Conservation (phyloP, 768 basidiomycete genomes). For the Leccinum obscurum region DNA sequence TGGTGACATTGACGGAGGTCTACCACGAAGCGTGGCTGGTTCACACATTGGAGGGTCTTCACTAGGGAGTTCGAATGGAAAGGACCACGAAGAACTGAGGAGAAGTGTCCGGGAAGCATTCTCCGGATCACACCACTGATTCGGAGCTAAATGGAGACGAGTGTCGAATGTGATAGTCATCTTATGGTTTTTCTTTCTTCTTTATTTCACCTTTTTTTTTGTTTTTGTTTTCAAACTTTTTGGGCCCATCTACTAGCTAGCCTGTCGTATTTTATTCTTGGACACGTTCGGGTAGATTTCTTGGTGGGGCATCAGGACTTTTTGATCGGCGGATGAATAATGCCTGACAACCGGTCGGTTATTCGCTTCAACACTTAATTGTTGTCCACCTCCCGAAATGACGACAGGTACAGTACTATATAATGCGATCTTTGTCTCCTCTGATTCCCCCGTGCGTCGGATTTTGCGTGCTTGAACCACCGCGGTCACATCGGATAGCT, state of each 20-base stretch:
- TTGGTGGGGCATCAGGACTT: not conserved
- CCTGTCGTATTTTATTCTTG: conserved; percentile 13
- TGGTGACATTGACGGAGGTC: conserved; percentile 59
- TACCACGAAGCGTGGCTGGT: conserved; percentile 59
- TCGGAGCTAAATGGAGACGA: not conserved
- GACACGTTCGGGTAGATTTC: not conserved
- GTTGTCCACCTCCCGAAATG: conserved; percentile 3
- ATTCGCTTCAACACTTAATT: not conserved
- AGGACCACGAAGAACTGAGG: conserved; percentile 79
- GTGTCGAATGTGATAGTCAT: not conserved
- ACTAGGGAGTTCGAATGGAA: conserved; percentile 53
- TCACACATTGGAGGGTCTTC: conserved; percentile 74
- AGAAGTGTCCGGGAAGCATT: conserved; percentile 84
- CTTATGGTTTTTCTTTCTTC: not conserved
- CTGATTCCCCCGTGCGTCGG: not conserved
- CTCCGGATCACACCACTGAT: conserved; percentile 51
- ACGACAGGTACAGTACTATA: no score
- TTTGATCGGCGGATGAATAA: not conserved
- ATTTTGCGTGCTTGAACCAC: not conserved
- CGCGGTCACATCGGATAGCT: conserved; percentile 7
- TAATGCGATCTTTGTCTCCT: not conserved
- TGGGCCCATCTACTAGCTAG: conserved; percentile 1
- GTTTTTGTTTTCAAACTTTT: not conserved
- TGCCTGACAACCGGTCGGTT: not conserved
- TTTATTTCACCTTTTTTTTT: not conserved